Percentiles rank a stretch among this genome's conserved stretches.
Evolutionary conservation across 768 basidiomycete genomes (phyloP).

Genomic region (Psilocybe subaeruginosa): DNA sequence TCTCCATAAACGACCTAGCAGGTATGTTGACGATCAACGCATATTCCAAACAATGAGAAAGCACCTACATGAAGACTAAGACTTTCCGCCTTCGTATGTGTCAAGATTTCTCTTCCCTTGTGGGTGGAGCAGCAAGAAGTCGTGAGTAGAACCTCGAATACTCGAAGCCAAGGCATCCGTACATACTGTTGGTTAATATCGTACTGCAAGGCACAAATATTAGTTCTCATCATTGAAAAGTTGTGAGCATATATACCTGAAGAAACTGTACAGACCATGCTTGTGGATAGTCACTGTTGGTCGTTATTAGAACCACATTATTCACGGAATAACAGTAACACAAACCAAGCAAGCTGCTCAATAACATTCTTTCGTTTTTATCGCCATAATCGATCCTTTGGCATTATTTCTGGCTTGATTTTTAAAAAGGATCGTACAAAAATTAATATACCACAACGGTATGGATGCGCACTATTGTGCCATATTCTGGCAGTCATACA

Average conservation of each 20-base stretch:
- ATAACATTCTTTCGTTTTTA: slow-evolving; percentile 84
- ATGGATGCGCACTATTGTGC: slow-evolving; percentile 53
- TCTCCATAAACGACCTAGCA: slow-evolving; percentile 96
- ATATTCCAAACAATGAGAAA: not conserved
- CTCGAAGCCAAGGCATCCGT: slow-evolving; percentile 98
- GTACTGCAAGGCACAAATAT: slow-evolving; percentile 53
- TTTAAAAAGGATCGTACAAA: slow-evolving; percentile 37
- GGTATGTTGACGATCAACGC: not conserved
- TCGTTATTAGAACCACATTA: slow-evolving; percentile 2
- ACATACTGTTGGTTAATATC: slow-evolving; percentile 99
- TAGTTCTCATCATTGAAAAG: not conserved
- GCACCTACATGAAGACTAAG: slow-evolving; percentile 81
- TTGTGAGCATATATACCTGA: slow-evolving; percentile 59
- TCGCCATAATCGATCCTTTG: slow-evolving; percentile 71
- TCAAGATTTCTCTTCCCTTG: slow-evolving; percentile 97
- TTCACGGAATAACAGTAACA: not conserved
- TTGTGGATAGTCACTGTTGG: slow-evolving; percentile 70
- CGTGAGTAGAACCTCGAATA: slow-evolving; percentile 96
- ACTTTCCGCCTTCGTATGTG: slow-evolving; percentile 89
- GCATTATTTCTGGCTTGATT: slow-evolving; percentile 60
- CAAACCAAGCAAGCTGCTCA: slow-evolving; percentile 79
- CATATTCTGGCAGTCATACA: slow-evolving; percentile 85
- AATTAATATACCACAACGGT: not conserved
- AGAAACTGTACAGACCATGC: slow-evolving; percentile 74
- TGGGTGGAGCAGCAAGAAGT: slow-evolving; percentile 93